Evolutionary conservation across 305 asterid genomes (phyloP), one percentile per base, ranked within the genome.

Genomic region (Fraxinus ornus): DNA sequence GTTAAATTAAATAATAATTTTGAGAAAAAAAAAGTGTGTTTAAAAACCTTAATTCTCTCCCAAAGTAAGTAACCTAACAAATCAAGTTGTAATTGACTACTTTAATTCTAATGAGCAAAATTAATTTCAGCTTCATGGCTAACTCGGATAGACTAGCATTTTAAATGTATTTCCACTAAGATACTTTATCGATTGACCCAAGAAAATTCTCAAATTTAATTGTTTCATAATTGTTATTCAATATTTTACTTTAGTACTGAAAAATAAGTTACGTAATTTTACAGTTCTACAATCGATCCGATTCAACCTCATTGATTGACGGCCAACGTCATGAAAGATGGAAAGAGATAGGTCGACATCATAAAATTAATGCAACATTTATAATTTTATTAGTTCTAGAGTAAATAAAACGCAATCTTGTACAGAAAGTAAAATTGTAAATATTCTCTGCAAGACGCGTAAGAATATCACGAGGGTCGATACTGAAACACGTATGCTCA

Each of bases 101-200:
- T 79, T 32, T 78, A 28, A 68, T 22, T 68, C 35, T 77, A 75
- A 78, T 57, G 75, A 28, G 4, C 60, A 60, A 19, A 35, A 76
- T 79, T 66, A 79, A 79, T 44, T 39, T 60, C 83, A 81, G 75
- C 77, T 37, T 70, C 84, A 36, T 72, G 88, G 86, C 89, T 62
- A 86, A 86, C 83, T 85, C 8, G 75, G 62, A 80, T 83, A 80
- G 90, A 83, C 82, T 83, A 10, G 77, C 75, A 47, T 28, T 81
- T 57, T n/a, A 24, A 9, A 26, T 71, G 37, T 0, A 9, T 10
- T 39, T 71, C 13, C 2, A 72, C 83, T 5, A 79, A 73, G 76
- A 82, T 77, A 75, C 60, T 72, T 26, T 10, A 62, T 30, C 41
- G 19, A 33, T 55, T 0, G 28, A 44, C 17, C 71, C 26, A 70